Evolutionary conservation across 1,284 basidiomycete species (phyloP).

Genomic region (Heliocybe sulcata): DNA sequence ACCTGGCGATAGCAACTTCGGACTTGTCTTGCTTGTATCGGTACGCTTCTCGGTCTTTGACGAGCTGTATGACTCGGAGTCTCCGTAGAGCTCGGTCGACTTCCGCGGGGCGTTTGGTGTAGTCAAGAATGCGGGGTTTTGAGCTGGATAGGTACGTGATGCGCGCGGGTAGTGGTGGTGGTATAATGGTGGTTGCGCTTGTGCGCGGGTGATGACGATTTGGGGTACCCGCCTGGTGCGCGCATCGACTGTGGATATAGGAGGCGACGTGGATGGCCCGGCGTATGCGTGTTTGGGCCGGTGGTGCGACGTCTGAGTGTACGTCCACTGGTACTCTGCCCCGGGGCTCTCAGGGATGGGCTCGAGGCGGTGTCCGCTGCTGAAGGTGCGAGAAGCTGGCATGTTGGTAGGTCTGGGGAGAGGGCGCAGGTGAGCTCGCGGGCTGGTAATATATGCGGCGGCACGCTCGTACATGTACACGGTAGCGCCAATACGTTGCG

Average conservation of each 20-base stretch:
- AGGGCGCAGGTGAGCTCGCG: not conserved
- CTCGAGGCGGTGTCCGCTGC: not conserved
- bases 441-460: not conserved
- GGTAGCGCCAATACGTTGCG: not conserved
- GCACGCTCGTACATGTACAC: not conserved
- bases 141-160: not conserved
- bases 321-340: not conserved
- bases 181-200: not conserved
- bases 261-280: not conserved
- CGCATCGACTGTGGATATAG: not conserved
- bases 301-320: too few relatives aligned
- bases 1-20: not conserved
- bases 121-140: not conserved
- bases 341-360: not conserved
- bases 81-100: not conserved
- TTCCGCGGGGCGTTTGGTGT: not conserved
- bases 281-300: too few relatives aligned
- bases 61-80: not conserved
- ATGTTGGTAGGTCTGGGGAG: not conserved
- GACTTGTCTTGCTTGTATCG: not conserved
- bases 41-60: not conserved
- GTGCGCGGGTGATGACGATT: not conserved
- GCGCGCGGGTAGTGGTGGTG: not conserved
- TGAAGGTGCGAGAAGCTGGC: not conserved
- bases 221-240: not conserved